A percentile compares a stretch with the other conserved stretches of the same genome.
Evolutionary conservation across 139 green algal species (phyloP).

Genomic region (Tetratostichococcus sp.): DNA sequence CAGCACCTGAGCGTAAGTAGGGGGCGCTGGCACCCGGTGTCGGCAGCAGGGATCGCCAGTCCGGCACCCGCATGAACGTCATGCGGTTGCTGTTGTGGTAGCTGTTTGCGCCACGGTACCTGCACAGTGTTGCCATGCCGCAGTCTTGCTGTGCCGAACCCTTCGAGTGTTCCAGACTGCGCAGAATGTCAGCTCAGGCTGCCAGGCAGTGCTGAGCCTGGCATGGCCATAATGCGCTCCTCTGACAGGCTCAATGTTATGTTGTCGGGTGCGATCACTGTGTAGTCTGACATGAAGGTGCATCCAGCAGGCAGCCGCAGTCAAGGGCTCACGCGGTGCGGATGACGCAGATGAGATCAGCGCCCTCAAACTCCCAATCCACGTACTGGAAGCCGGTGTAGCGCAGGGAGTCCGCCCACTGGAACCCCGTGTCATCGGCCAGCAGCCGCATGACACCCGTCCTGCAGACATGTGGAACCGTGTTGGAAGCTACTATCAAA

Average conservation of each 20-base stretch:
- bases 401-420: conserved; percentile 17
- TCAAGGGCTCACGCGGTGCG: conserved; percentile 9
- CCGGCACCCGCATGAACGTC: neutral
- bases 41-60: neutral
- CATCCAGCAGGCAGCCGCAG: too few relatives aligned
- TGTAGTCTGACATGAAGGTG: too few relatives aligned
- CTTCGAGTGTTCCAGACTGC: too few relatives aligned
- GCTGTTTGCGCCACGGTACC: neutral
- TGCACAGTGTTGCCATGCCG: too few relatives aligned
- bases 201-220: too few relatives aligned
- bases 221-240: too few relatives aligned
- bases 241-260: too few relatives aligned
- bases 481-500: too few relatives aligned
- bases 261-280: too few relatives aligned
- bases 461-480: neutral
- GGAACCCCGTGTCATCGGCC: conserved; percentile 14
- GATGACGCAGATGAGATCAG: conserved; percentile 11
- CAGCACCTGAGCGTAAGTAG: neutral
- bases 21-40: neutral
- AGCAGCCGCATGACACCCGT: conserved; percentile 15
- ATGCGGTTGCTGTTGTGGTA: conserved; percentile 1
- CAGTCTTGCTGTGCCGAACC: too few relatives aligned
- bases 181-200: too few relatives aligned
- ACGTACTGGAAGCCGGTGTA: conserved; percentile 17
- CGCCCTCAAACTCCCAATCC: conserved; percentile 14